A percentile compares a stretch with the other conserved stretches of the same genome.
Conservation (phyloP, 176 grass and related monocot species). For the Hordeum marinum region DNA sequence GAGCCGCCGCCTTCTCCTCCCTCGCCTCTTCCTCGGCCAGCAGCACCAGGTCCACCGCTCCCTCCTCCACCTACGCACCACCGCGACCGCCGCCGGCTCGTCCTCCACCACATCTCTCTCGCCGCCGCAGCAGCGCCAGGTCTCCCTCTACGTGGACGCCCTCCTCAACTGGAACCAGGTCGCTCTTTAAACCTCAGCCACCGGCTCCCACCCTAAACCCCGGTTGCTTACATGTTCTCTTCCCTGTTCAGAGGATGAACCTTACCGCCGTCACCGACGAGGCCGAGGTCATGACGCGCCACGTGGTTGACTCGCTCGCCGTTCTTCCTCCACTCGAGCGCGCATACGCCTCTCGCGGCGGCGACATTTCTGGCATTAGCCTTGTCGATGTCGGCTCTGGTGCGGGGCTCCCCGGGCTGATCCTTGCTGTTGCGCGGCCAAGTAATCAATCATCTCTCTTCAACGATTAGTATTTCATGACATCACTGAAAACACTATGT, state of each 20-base stretch:
- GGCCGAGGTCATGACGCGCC: conserved; percentile 78
- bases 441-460: conserved; percentile 16
- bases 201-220: neutral
- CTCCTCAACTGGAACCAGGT: conserved; percentile 94
- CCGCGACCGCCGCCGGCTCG: neutral
- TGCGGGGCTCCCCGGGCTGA: conserved; percentile 59
- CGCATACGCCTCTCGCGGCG: conserved; percentile 31
- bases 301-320: conserved; percentile 69
- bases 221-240: neutral
- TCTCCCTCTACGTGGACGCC: conserved; percentile 57
- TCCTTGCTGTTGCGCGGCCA: conserved; percentile 78
- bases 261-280: conserved; percentile 76
- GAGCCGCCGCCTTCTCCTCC: conserved; percentile 19
- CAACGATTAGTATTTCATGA: neutral
- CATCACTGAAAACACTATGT: neutral
- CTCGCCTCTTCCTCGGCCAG: neutral
- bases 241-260: conserved; percentile 71
- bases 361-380: conserved; percentile 32
- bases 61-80: conserved; percentile 11
- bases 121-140: conserved; percentile 60
- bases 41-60: neutral
- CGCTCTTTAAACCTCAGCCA: neutral
- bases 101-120: conserved; percentile 28
- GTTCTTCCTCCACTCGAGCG: conserved; percentile 55
- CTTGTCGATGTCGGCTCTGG: conserved; percentile 85